Base-by-base conservation (phyloP, 2,329 filamentous ascomycete genomes). In the Dothistroma septosporum region DNA sequence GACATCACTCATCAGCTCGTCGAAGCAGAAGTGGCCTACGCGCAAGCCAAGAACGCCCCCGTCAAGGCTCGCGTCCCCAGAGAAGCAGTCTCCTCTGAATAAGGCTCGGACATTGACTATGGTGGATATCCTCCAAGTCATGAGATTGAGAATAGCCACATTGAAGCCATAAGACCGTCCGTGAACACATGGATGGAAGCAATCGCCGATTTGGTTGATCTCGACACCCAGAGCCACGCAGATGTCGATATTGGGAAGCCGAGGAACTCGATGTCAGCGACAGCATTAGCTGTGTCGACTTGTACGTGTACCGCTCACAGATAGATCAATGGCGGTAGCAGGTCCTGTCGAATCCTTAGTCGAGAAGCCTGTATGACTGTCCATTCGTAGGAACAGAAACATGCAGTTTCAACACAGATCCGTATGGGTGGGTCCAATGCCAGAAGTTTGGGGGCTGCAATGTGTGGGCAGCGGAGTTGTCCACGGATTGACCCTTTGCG, bases 1-100 rank as follows among this genome's bases (percentile, higher is more conserved):
- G 58, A 60, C 3, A 21, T 66, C 4, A 64, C 62, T 24, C 55
- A 61, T 7, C 55, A 50, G 7, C 55, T 66, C 7, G 64, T 66
- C 8, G 56, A 64, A 21, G 64, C 64, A 8, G 64, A 66, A 48
- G 64, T 59, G 22, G 57, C 32, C 4, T 57, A 49, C 32, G 22
- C 52, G 19, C 21, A 41, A 1, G 60, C 59, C 4, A 62, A 64
- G 53, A 46, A 50, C 4, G n/a, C n/a, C 28, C 60, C 57, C 11
- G 21, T 55, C n/a, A 53, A 58, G 22, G 59, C 57, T 4, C 55
- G 57, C 8, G 54, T 64, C 1, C 47, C 50, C 10, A 37, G 10
- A 37, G 33, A 3, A 16, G 14, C 10, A 11, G 33, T 37, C 10
- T 16, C 14, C 10, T 37, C 33, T 11, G 33, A 4, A 16, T 37